Percentiles rank a stretch among this genome's conserved stretches.
Evolutionary conservation across 2,329 filamentous ascomycete species (phyloP).

Genomic region (Ceratocystis cacaofunesta): DNA sequence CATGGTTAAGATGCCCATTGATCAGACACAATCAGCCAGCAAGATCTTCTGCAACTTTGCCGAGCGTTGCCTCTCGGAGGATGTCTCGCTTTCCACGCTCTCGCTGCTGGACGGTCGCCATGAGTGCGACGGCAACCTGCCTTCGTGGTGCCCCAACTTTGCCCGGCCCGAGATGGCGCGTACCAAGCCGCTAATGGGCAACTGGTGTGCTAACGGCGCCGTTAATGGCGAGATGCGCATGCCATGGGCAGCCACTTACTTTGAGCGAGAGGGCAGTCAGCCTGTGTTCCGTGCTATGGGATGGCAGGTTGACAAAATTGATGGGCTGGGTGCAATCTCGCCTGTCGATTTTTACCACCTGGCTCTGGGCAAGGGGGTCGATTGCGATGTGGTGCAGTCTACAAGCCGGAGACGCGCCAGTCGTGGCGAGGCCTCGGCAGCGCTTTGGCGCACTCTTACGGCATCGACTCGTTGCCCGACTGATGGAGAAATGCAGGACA

Average conservation of each 20-base stretch:
- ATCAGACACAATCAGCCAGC: background rate
- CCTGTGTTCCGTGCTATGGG: constrained; percentile 15
- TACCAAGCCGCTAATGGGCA: background rate
- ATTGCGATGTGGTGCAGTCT: constrained; percentile 9
- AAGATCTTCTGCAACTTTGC: constrained; percentile 12
- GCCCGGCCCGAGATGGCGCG: constrained; percentile 9
- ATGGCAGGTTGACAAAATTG: constrained; percentile 13
- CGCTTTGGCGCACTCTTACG: constrained; percentile 10
- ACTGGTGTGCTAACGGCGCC: constrained; percentile 14
- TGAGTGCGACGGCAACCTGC: constrained; percentile 5
- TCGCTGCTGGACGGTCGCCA: constrained; percentile 15
- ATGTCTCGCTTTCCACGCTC: constrained; percentile 10
- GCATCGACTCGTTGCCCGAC: constrained; percentile 10
- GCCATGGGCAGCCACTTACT: constrained; percentile 16
- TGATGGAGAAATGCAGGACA: constrained; percentile 11
- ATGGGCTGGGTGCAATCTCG: constrained; percentile 15
- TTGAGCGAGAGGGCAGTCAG: constrained; percentile 8
- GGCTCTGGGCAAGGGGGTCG: constrained; percentile 4
- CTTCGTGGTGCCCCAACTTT: constrained; percentile 17
- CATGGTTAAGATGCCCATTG: constrained; percentile 7
- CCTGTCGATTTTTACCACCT: constrained; percentile 6
- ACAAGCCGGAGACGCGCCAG: background rate
- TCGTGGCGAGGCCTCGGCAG: constrained; percentile 7
- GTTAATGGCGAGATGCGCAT: constrained; percentile 11
- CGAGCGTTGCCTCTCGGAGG: constrained; percentile 12